Evolutionary conservation across 352 stramenopile genomes (phyloP).

Genomic region (Blastocystis sp.): DNA sequence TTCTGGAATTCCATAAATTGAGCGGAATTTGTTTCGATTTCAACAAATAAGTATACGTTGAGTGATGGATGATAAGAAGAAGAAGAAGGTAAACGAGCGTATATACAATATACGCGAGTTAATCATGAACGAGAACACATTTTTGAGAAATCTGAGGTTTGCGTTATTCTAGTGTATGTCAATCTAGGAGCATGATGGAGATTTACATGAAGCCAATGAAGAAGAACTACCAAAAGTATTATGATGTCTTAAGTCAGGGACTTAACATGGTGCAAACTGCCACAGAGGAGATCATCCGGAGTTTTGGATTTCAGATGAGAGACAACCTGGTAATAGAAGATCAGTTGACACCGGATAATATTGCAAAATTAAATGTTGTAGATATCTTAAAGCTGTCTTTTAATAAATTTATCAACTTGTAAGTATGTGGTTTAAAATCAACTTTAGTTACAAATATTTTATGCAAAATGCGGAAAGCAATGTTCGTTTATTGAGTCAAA

Average conservation of each 20-base stretch:
- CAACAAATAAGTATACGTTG: background rate
- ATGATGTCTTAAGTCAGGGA: background rate
- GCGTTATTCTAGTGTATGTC: background rate
- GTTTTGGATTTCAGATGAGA: background rate
- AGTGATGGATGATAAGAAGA: conserved; percentile 34
- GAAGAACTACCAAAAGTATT: background rate
- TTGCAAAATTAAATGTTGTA: background rate
- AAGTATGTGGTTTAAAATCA: background rate
- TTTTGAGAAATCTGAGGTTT: background rate
- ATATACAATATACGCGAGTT: conserved; percentile 13
- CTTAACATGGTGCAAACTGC: background rate
- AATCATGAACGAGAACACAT: background rate
- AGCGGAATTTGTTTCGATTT: background rate
- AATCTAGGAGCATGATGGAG: background rate
- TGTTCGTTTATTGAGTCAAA: background rate
- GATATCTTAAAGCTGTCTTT: background rate
- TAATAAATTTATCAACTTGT: background rate
- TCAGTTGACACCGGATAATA: background rate
- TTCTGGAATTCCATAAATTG: background rate
- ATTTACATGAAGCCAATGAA: conserved; percentile 43
- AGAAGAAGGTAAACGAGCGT: background rate
- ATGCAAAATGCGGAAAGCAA: conserved; percentile 2
- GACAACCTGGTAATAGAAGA: background rate
- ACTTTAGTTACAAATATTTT: conserved; percentile 35
- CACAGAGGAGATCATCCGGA: background rate